These are phyloP conservation scores for Penicillium sp. DNA, from an alignment of 2,329 filamentous ascomycete genomes.

Conservation along the genomic window DNA sequence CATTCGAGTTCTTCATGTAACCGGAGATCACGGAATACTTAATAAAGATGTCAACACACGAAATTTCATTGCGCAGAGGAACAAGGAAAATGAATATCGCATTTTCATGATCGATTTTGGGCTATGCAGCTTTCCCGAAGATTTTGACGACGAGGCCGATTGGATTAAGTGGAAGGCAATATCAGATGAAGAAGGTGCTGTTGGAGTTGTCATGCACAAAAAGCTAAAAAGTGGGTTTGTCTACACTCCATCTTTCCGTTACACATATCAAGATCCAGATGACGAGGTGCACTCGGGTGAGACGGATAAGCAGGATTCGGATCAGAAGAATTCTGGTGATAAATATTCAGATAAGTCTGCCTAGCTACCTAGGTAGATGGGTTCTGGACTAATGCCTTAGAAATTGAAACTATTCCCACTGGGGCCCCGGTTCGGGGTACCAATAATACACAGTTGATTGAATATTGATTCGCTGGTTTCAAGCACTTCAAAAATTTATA, in stretches of 20 bases:
- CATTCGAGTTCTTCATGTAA: constrained; percentile 14
- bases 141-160: constrained; percentile 12
- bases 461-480: no score
- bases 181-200: constrained; percentile 21
- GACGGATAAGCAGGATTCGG: no score
- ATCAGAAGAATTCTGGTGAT: no score
- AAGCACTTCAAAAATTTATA: no score
- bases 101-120: constrained; percentile 8
- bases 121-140: constrained; percentile 10
- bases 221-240: constrained; percentile 16
- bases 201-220: constrained; percentile 17
- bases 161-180: constrained; percentile 14
- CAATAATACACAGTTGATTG: no score
- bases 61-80: constrained; percentile 15
- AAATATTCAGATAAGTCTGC: no score
- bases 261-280: background rate
- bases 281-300: no score
- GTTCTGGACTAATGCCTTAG: no score
- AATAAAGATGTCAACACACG: constrained; percentile 21
- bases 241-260: constrained; percentile 13
- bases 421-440: no score
- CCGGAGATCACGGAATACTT: constrained; percentile 16
- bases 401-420: no score
- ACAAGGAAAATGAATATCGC: background rate
- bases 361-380: no score